Base-by-base conservation (phyloP, 2,329 filamentous ascomycete genomes). In the Trichoderma koningiopsis region DNA sequence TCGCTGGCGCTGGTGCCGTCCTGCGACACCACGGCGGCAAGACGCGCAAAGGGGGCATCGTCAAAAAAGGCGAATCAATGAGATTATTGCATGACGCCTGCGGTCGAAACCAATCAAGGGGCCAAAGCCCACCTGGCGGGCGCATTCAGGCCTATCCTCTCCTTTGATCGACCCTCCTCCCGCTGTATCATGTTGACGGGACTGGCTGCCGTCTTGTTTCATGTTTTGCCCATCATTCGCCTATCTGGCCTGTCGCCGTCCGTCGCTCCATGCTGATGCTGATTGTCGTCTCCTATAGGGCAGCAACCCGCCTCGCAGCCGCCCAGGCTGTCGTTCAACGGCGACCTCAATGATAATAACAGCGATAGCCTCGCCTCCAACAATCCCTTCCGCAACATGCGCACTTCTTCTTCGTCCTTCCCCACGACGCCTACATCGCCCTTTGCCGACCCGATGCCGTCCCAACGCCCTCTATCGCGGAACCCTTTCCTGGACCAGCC, bases 311-410 rank as follows among this genome's bases (percentile, higher is more conserved):
- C 63, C 52, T 43, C 65, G n/a, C 70, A 71, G 68, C 49, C 73
- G 69, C 71, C 74, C 69, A 85, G 84, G 73, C 83, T 91, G 77
- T 83, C 86, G 67, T 82, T 91, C 78, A 91, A 89, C 43, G 64
- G 40, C 57, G 57, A 35, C 63, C 29, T 37, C 52, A 58, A 49
- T 49, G 65, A 68, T 59, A 66, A 58, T 49, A 66, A 66, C 33
- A 57, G 29, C 64, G 80, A 66, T 55, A 66, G 63, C 63, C 87
- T 94, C 76, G 89, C 90, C 79, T 94, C 91, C 79, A 94, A 94
- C 85, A 94, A 94, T 78, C 92, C 92, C 72, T 94, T 88, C 76
- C 90, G 91, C 83, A 92, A 92, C 80, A 24, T 29, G 27, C 88
- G 90, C 76, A 88, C 89, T 72, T 83, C 84, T 47, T 92, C 91